A percentile compares a stretch with the other conserved stretches of the same genome.
Conservation (phyloP, 352 stramenopile species). For the Thraustochytrium sp. region DNA sequence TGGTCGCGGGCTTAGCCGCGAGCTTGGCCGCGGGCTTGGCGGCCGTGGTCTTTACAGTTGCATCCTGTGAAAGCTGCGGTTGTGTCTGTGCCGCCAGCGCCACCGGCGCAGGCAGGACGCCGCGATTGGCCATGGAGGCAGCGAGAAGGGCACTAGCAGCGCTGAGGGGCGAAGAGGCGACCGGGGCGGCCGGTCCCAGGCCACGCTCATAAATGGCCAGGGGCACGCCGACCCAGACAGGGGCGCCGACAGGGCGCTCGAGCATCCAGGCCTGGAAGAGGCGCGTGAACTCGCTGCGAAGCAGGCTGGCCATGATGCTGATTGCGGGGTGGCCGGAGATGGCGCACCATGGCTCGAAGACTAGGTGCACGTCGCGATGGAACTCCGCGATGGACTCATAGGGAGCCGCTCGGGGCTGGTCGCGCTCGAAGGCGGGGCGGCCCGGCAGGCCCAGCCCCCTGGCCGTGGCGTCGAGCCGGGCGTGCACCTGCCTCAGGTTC, state of each 20-base stretch:
- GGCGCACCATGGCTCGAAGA: neutral
- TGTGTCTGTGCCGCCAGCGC: no score
- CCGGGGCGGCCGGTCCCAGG: neutral
- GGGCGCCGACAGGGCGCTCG: neutral
- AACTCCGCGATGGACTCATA: neutral
- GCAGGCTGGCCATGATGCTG: neutral
- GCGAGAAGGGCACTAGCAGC: no score
- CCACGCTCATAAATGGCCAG: no score
- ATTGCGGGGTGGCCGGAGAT: neutral
- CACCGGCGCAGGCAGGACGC: no score
- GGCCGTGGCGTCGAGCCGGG: neutral
- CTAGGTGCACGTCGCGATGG: neutral
- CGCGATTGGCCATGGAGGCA: no score
- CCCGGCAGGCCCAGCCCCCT: neutral
- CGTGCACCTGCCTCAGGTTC: constrained; percentile 24
- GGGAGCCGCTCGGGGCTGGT: neutral
- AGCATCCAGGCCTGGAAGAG: neutral
- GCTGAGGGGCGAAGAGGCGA: no score
- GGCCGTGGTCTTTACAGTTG: no score
- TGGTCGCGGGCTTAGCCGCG: no score
- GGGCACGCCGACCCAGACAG: neutral
- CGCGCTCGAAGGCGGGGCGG: neutral
- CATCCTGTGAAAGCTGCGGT: no score
- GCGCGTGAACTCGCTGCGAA: neutral
- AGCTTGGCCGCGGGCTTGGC: no score